Evolutionary conservation across 257 asterid species (phyloP).

Genomic region (Primulina huaijiensis): DNA sequence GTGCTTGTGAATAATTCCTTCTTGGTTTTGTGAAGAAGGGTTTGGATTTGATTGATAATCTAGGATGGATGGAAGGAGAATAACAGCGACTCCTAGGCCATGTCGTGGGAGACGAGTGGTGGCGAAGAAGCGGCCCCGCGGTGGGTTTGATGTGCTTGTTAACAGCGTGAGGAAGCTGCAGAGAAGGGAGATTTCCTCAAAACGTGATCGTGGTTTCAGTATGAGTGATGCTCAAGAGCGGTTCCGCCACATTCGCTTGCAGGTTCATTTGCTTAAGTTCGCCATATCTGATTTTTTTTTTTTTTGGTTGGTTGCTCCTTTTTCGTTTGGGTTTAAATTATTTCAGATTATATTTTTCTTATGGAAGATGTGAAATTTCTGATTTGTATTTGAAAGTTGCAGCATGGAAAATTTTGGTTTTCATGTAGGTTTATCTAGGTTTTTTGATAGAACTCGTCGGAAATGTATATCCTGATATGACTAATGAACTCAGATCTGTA

Average conservation of each 20-base stretch:
- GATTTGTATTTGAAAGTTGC: slow-evolving; percentile 17
- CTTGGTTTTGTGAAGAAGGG: slow-evolving; percentile 21
- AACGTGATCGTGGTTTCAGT: slow-evolving; percentile 79
- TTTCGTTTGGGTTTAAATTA: not conserved
- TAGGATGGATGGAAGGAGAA: slow-evolving; percentile 86
- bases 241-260: slow-evolving; percentile 82
- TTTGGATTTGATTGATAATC: slow-evolving; percentile 27
- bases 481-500: slow-evolving; percentile 20
- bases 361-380: slow-evolving; percentile 23
- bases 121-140: slow-evolving; percentile 90
- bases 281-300: not conserved
- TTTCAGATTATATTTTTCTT: slow-evolving; percentile 11
- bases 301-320: slow-evolving; percentile 1
- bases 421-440: slow-evolving; percentile 16
- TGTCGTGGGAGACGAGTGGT: slow-evolving; percentile 88
- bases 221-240: slow-evolving; percentile 96
- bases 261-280: slow-evolving; percentile 42
- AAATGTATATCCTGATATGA: not conserved
- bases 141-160: slow-evolving; percentile 74
- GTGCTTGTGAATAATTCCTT: slow-evolving; percentile 23
- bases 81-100: slow-evolving; percentile 90
- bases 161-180: slow-evolving; percentile 96
- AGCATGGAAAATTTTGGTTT: slow-evolving; percentile 18
- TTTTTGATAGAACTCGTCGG: not conserved
- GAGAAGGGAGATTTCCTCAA: slow-evolving; percentile 87